These are phyloP conservation scores for Juglanconis juglandina DNA, from an alignment of 2,329 filamentous ascomycete species.

Conservation along the genomic window DNA sequence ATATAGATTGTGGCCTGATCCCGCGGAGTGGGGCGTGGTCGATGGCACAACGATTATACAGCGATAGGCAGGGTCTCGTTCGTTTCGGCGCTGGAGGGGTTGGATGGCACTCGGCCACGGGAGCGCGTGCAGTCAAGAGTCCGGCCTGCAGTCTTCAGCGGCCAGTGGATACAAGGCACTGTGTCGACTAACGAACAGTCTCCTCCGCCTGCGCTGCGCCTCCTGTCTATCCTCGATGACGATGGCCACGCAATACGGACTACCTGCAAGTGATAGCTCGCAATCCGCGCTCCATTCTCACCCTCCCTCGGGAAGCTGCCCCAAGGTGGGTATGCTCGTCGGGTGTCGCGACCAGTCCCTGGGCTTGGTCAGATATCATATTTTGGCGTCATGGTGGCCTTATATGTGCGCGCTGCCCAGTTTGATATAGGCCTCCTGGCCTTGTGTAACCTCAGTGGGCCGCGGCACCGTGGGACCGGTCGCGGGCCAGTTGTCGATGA, in stretches of 20 bases:
- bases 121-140: background rate
- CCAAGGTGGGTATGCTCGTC: conserved; percentile 2
- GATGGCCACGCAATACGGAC: background rate
- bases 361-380: conserved; percentile 15
- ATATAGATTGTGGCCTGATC: background rate
- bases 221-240: background rate
- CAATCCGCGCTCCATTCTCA: background rate
- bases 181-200: background rate
- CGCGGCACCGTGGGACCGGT: background rate
- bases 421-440: background rate
- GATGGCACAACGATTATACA: background rate
- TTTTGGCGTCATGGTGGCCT: conserved; percentile 5
- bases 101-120: background rate
- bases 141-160: background rate
- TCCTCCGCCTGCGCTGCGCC: background rate
- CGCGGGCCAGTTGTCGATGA: background rate
- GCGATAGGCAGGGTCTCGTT: background rate
- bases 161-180: background rate
- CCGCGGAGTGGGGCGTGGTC: background rate
- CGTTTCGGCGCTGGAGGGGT: too few relatives aligned
- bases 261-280: conserved; percentile 9
- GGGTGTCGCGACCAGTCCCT: conserved; percentile 7
- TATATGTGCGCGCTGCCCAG: conserved; percentile 11
- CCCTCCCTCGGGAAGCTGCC: background rate
- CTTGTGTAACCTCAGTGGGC: conserved; percentile 7